Conservation (phyloP, 1,139 yeast genomes). For the Sugiyamaella neomexicana region DNA sequence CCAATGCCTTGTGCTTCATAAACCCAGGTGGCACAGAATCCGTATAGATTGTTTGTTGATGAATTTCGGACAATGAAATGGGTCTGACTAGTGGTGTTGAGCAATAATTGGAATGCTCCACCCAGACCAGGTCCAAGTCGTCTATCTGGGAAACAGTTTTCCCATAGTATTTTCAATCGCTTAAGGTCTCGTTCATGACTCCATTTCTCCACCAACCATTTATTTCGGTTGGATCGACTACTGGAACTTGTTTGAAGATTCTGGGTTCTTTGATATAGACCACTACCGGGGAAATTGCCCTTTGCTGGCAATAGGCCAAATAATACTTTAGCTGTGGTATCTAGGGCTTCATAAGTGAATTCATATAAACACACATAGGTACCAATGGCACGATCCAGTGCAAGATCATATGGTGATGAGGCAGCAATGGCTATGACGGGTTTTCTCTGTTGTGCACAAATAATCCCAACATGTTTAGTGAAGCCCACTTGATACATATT, state of each 20-base stretch:
- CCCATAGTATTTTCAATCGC: conserved; percentile 48
- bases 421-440: conserved; percentile 64
- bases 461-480: conserved; percentile 56
- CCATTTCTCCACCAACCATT: conserved; percentile 66
- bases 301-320: conserved; percentile 56
- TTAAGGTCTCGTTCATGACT: conserved; percentile 54
- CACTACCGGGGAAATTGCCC: conserved; percentile 59
- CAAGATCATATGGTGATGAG: conserved; percentile 64
- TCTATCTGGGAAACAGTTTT: conserved; percentile 37
- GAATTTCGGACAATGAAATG: conserved; percentile 65
- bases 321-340: conserved; percentile 52
- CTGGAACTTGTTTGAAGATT: conserved; percentile 20
- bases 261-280: conserved; percentile 35
- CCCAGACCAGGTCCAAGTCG: conserved; percentile 33
- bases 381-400: conserved; percentile 54
- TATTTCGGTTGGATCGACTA: conserved; percentile 29
- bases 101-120: conserved; percentile 31
- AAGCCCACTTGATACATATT: conserved; percentile 68
- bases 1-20: conserved; percentile 45
- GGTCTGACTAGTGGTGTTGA: conserved; percentile 27
- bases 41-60: conserved; percentile 56
- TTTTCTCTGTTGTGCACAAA: conserved; percentile 56
- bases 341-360: conserved; percentile 54
- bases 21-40: conserved; percentile 60
- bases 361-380: conserved; percentile 65